Evolutionary conservation across 2,329 filamentous ascomycete genomes (phyloP), one percentile per base, ranked within the genome.

Genomic region (Rhexocercosporidium sp.): DNA sequence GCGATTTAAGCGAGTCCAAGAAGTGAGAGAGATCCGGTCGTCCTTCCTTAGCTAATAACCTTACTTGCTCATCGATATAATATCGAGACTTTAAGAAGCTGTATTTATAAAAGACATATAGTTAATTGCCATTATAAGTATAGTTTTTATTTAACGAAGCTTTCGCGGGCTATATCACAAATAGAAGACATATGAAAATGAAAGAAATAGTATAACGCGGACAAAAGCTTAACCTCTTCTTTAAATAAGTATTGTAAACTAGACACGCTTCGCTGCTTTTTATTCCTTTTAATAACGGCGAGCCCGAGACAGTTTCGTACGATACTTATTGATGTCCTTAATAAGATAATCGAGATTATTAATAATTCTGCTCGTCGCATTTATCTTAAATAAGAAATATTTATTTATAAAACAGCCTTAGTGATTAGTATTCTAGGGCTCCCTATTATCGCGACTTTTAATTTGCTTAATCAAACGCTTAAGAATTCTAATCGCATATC

Each of bases 171-270:
- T 44, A 44, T 18, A 18, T 44, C 39, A 18, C 39, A 44, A 44
- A 18, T 44, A 44, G 39, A 44, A 18, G 39, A 44, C n/a, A 44
- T 44, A 47, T 47, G n/a, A 47, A 47, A 47, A n/a, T 20, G 44
- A 47, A 47, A 47, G n/a, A 18, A 47, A 47, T 47, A 47, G n/a
- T 47, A 18, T 47, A 47, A 47, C n/a, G 22, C n/a, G n/a, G n/a
- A 47, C 8, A 47, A n/a, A 47, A 47, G 44, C 44, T n/a, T 7
- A 47, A 47, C 16, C n/a, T 47, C 39, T 22, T n/a, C 22, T 47
- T n/a, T n/a, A 47, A 47, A n/a, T n/a, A 47, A 47, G n/a, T 47
- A n/a, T 47, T 47, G n/a, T n/a, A 47, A 47, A n/a, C 22, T 47
- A 47, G n/a, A 47, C n/a, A 22, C 44, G 16, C 16, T n/a, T 47